A percentile compares a stretch with the other conserved stretches of the same genome.
Conservation (phyloP, 1,284 basidiomycete genomes). For the Sanghuangporus baumii region DNA sequence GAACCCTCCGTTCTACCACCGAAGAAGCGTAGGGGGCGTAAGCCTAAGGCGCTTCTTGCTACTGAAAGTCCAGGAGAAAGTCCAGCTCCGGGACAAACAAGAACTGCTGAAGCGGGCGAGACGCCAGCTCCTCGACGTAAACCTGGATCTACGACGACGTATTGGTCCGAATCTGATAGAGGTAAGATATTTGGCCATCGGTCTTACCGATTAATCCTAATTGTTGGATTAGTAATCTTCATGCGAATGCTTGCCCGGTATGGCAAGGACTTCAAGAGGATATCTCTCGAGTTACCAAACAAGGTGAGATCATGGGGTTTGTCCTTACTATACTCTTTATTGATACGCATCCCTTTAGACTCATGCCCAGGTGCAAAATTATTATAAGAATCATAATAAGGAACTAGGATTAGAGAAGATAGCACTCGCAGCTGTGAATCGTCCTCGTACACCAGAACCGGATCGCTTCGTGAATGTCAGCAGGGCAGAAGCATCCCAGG, state of each 20-base stretch:
- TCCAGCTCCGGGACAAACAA: constrained; percentile 25
- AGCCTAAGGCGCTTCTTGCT: constrained; percentile 28
- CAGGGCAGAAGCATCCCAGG: constrained; percentile 2
- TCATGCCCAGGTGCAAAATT: constrained; percentile 70
- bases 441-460: constrained; percentile 29
- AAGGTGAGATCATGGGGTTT: constrained; percentile 43
- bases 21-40: constrained; percentile 15
- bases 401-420: constrained; percentile 41
- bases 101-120: constrained; percentile 29
- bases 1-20: constrained; percentile 4
- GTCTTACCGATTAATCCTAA: constrained; percentile 20
- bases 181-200: constrained; percentile 29
- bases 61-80: constrained; percentile 22
- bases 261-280: constrained; percentile 72
- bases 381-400: constrained; percentile 45
- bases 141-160: constrained; percentile 27
- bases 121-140: constrained; percentile 30
- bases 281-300: constrained; percentile 68
- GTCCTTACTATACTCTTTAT: neutral
- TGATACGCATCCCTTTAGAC: constrained; percentile 39
- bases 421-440: constrained; percentile 30
- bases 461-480: constrained; percentile 5
- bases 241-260: constrained; percentile 58
- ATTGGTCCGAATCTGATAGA: constrained; percentile 59
- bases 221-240: constrained; percentile 46